These are phyloP conservation scores for Pyrenophora teres DNA, from an alignment of 2,329 filamentous ascomycete genomes.

Conservation along the genomic window DNA sequence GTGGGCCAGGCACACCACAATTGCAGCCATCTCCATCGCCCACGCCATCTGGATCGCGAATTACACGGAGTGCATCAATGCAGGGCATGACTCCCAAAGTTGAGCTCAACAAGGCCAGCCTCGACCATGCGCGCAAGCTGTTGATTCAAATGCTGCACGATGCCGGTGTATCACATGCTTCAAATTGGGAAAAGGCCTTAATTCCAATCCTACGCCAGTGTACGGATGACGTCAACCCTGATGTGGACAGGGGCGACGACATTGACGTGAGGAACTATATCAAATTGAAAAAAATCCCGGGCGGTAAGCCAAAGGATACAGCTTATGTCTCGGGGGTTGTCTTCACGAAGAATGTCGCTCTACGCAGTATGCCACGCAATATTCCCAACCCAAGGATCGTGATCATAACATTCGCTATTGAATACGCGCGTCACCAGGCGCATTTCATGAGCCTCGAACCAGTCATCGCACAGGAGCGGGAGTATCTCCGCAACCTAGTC, in stretches of 20 bases:
- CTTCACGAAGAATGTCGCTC: constrained; percentile 93
- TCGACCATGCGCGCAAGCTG: constrained; percentile 85
- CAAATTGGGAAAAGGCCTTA: constrained; percentile 86
- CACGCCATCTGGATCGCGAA: constrained; percentile 43
- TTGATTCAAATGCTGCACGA: constrained; percentile 83
- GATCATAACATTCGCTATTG: constrained; percentile 91
- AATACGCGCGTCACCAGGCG: constrained; percentile 89
- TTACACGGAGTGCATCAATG: constrained; percentile 80
- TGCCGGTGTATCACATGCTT: constrained; percentile 70
- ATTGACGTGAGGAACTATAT: constrained; percentile 98
- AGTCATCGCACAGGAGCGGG: constrained; percentile 93
- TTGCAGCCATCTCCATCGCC: constrained; percentile 33
- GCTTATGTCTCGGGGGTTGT: constrained; percentile 96
- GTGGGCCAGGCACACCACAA: constrained; percentile 25
- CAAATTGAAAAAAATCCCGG: constrained; percentile 94
- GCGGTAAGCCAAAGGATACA: constrained; percentile 86
- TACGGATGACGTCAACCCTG: constrained; percentile 91
- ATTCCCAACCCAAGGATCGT: constrained; percentile 85
- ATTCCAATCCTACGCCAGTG: constrained; percentile 88
- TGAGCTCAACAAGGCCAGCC: constrained; percentile 83
- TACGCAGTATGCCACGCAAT: constrained; percentile 93
- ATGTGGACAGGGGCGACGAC: constrained; percentile 86
- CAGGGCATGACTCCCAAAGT: constrained; percentile 76
- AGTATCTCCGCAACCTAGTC: constrained; percentile 89
- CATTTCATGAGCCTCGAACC: constrained; percentile 99